phyloP scores from a whole-genome alignment of 495 filamentous ascomycete species.

The Annulohypoxylon maeteangense region DNA sequence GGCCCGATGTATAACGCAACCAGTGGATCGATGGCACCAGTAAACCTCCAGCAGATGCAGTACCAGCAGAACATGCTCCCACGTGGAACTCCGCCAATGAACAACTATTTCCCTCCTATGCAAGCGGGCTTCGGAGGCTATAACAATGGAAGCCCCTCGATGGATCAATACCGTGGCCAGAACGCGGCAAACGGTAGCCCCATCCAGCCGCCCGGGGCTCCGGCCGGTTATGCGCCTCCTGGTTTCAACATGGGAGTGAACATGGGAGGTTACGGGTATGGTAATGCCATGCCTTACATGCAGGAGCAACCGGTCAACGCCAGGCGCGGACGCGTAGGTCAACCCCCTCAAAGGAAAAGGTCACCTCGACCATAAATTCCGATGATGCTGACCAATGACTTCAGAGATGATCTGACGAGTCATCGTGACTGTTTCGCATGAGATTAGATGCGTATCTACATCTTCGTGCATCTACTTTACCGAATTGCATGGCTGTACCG shows the following conservation, averaged over 20 bases:
- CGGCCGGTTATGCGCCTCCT: slow-evolving; percentile 55
- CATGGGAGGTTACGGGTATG: slow-evolving; percentile 58
- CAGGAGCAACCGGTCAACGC: slow-evolving; percentile 61
- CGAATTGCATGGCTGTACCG: slow-evolving; percentile 36
- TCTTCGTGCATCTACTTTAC: slow-evolving; percentile 27
- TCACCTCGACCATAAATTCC: slow-evolving; percentile 43
- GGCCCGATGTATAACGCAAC: slow-evolving; percentile 62
- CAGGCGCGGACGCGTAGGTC: slow-evolving; percentile 65
- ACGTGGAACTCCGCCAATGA: slow-evolving; percentile 61
- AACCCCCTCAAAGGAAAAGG: slow-evolving; percentile 48
- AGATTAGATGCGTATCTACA: slow-evolving; percentile 27
- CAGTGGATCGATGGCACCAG: slow-evolving; percentile 59
- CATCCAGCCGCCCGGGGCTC: slow-evolving; percentile 53
- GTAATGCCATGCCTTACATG: slow-evolving; percentile 59
- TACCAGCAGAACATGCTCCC: slow-evolving; percentile 69
- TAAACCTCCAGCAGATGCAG: slow-evolving; percentile 64
- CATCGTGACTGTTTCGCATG: slow-evolving; percentile 31
- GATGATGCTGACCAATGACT: slow-evolving; percentile 41
- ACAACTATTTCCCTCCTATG: slow-evolving; percentile 62
- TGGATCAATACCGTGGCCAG: slow-evolving; percentile 62
- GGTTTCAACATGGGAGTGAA: slow-evolving; percentile 62
- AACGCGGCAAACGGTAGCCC: slow-evolving; percentile 57
- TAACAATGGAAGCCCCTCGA: slow-evolving; percentile 55
- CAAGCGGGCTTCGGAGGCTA: slow-evolving; percentile 60
- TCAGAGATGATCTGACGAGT: slow-evolving; percentile 46